A percentile compares a stretch with the other conserved stretches of the same genome.
phyloP scores from a whole-genome alignment of 2,329 filamentous ascomycete genomes.

The Stagonosporopsis chrysanthemi region DNA sequence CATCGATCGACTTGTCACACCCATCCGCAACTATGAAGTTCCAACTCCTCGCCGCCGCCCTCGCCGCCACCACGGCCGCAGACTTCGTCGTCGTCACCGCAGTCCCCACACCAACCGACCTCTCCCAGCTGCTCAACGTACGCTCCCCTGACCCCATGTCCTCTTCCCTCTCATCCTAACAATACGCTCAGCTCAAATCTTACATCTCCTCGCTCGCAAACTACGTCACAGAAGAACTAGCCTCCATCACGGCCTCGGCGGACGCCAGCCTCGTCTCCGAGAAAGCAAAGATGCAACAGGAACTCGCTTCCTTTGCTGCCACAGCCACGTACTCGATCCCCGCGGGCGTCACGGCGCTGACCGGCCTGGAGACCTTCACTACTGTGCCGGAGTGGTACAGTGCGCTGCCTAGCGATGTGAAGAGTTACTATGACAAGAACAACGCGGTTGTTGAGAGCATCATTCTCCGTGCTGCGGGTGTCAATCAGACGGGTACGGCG shows the following conservation, averaged over 20 bases:
- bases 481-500: slow-evolving; percentile 16
- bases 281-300: slow-evolving; percentile 27
- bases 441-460: slow-evolving; percentile 28
- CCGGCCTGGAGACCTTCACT: slow-evolving; percentile 26
- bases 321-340: slow-evolving; percentile 32
- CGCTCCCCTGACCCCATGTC: neutral
- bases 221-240: slow-evolving; percentile 23
- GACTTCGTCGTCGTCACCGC: slow-evolving; percentile 34
- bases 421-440: slow-evolving; percentile 34
- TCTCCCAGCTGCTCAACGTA: slow-evolving; percentile 29
- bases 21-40: slow-evolving; percentile 27
- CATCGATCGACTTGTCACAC: neutral
- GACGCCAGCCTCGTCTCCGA: slow-evolving; percentile 19
- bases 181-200: slow-evolving; percentile 14
- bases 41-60: slow-evolving; percentile 26
- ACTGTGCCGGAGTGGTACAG: slow-evolving; percentile 32
- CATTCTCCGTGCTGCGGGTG: slow-evolving; percentile 23
- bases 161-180: neutral
- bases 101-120: slow-evolving; percentile 23
- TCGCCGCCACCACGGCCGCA: slow-evolving; percentile 26
- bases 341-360: slow-evolving; percentile 23
- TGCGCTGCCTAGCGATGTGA: slow-evolving; percentile 34
- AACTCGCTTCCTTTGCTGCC: slow-evolving; percentile 30
- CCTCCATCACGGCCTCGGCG: slow-evolving; percentile 22
- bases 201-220: slow-evolving; percentile 25